Conservation (phyloP, 768 basidiomycete genomes). For the Hirschioporus abietinus region DNA sequence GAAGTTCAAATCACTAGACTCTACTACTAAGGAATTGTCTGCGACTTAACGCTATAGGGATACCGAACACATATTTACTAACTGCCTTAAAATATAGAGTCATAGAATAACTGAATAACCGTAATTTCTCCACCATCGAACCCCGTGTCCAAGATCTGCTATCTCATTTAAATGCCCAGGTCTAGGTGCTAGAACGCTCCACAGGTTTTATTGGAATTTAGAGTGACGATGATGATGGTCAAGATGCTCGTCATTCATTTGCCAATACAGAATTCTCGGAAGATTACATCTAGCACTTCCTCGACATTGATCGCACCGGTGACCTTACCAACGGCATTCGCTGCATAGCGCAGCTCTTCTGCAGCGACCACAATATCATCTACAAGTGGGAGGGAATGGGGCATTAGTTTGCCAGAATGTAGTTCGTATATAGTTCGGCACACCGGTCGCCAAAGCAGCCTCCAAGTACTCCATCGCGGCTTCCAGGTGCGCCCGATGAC, state of each 20-base stretch:
- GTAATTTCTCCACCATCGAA: too few relatives aligned
- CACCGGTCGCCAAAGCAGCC: slow-evolving; percentile 49
- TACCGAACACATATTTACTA: too few relatives aligned
- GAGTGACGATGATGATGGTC: neutral
- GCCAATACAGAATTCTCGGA: slow-evolving; percentile 86
- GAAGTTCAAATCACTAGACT: too few relatives aligned
- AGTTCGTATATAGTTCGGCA: slow-evolving; percentile 16
- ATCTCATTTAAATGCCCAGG: too few relatives aligned
- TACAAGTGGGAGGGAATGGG: slow-evolving; percentile 37
- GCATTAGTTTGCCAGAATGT: slow-evolving; percentile 6
- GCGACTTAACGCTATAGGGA: too few relatives aligned
- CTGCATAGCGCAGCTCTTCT: slow-evolving; percentile 85
- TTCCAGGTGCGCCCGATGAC: slow-evolving; percentile 76
- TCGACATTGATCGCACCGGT: slow-evolving; percentile 77
- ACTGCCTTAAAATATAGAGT: too few relatives aligned
- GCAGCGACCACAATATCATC: slow-evolving; percentile 79
- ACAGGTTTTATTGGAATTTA: too few relatives aligned
- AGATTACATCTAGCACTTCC: slow-evolving; percentile 78
- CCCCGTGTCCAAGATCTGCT: too few relatives aligned
- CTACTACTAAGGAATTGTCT: too few relatives aligned
- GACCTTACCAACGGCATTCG: slow-evolving; percentile 78
- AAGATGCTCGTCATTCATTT: slow-evolving; percentile 47
- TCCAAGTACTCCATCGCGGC: slow-evolving; percentile 55
- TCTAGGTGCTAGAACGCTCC: too few relatives aligned
- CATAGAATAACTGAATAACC: too few relatives aligned